Conservation (phyloP, 805 yeast genomes). For the Barnettozyma siamensis region DNA sequence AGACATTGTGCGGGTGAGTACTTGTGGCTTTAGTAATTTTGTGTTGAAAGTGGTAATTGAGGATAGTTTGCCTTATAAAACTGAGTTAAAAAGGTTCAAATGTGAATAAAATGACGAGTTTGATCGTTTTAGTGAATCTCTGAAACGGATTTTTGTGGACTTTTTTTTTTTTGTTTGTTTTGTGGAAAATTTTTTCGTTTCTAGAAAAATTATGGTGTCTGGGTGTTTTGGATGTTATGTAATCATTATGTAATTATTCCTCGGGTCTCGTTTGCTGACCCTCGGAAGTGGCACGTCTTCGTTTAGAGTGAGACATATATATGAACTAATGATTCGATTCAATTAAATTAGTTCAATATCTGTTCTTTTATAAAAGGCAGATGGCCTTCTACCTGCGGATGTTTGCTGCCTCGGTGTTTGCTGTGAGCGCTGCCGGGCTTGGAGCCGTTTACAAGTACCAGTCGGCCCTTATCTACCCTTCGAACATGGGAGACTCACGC, state of each 20-base stretch:
- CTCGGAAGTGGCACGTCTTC: too few species aligned
- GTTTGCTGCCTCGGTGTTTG: conserved; percentile 37
- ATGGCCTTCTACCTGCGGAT: conserved; percentile 24
- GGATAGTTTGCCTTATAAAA: too few species aligned
- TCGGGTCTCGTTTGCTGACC: too few species aligned
- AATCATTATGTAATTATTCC: too few species aligned
- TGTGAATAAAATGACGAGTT: too few species aligned
- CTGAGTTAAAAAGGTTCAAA: too few species aligned
- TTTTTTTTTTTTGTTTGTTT: neutral
- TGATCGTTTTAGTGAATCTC: too few species aligned
- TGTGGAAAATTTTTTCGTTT: too few species aligned
- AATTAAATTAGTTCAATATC: neutral
- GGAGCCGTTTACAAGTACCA: conserved; percentile 59
- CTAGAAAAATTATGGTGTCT: neutral
- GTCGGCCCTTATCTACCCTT: conserved; percentile 71
- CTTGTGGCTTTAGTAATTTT: neutral
- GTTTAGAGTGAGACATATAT: too few species aligned
- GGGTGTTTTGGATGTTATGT: neutral
- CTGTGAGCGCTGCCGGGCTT: conserved; percentile 40
- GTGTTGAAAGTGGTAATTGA: too few species aligned
- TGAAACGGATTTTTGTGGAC: too few species aligned
- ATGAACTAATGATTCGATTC: too few species aligned
- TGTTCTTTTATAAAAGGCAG: neutral
- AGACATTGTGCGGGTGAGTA: conserved; percentile 12
- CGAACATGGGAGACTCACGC: conserved; percentile 70